Evolutionary conservation across 225 moss, liverwort and hornwort genomes (phyloP), one percentile per base, ranked within the genome.

Genomic region (Sphagnum contortum): DNA sequence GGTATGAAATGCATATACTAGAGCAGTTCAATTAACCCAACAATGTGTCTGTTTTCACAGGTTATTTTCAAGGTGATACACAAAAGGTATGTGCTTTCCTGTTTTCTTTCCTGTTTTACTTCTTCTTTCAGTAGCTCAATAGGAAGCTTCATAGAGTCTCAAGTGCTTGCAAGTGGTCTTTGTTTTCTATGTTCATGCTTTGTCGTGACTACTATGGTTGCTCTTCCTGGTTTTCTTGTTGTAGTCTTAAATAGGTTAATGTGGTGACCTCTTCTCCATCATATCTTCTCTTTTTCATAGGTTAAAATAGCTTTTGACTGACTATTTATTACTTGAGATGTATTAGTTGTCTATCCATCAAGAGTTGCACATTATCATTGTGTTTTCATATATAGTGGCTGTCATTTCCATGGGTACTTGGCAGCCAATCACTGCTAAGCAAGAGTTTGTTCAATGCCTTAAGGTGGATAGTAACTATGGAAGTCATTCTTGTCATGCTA

Each of bases 11-110:
- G 29, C 29, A 29, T 29, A 29, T 29, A 29, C 29, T 29, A 29
- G 29, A 29, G 29, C 29, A 29, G 29, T 29, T 29, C 29, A 29
- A 29, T 29, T 29, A 29, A 29, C 29, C 29, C 29, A 29, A 29
- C 29, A 0, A 29, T 1, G 4, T 74, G 67, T 64, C 58, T 74
- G 76, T 69, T 70, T 65, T 79, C 67, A 67, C 90, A 91, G 85
- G 75, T 75, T 76, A 82, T 64, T 83, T 72, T 65, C 73, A 80
- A 61, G 91, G 87, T 59, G 85, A 87, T 66, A 64, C 66, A 3
- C 68, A 78, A 50, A 71, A 91, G 88, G 90, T 83, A 85, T 65
- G 70, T 72, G 54, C 66, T 64, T 49, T 45, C 49, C 54, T 74
- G 64, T 9, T 5, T 52, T 52, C 9, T 52, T 52, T 45, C 53